Percentiles rank a stretch among this genome's conserved stretches.
phyloP scores from a whole-genome alignment of 192 early-diverging fungal genomes.

The Coemansia aciculifera region DNA sequence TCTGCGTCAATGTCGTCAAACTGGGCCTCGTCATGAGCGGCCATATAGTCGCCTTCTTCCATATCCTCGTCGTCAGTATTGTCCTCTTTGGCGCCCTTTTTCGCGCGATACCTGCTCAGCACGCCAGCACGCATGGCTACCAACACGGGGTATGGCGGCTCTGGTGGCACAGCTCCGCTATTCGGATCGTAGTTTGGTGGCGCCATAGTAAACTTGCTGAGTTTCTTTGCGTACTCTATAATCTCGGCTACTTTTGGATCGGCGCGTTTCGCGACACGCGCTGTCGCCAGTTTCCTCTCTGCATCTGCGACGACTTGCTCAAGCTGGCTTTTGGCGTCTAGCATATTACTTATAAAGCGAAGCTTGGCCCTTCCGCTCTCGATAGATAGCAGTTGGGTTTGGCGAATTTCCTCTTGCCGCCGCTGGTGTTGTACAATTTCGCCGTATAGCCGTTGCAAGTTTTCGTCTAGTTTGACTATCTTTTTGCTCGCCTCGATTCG shows the following conservation, averaged over 20 bases:
- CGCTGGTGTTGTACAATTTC: slow-evolving; percentile 42
- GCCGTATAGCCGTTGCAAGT: slow-evolving; percentile 30
- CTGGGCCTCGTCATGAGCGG: slow-evolving; percentile 34
- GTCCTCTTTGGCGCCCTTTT: slow-evolving; percentile 15
- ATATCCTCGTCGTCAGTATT: slow-evolving; percentile 19
- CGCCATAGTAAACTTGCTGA: slow-evolving; percentile 53
- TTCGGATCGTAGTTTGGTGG: slow-evolving; percentile 56
- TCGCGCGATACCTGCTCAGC: slow-evolving; percentile 46
- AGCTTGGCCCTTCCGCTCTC: slow-evolving; percentile 41
- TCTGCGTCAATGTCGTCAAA: slow-evolving; percentile 48
- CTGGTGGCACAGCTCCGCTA: slow-evolving; percentile 27
- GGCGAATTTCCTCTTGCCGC: slow-evolving; percentile 47
- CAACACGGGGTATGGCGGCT: slow-evolving; percentile 54
- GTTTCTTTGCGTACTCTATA: slow-evolving; percentile 54
- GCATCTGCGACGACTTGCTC: slow-evolving; percentile 27
- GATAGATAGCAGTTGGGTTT: slow-evolving; percentile 31
- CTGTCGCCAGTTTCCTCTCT: slow-evolving; percentile 17
- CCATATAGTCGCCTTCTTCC: slow-evolving; percentile 31
- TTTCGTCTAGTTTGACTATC: slow-evolving; percentile 29
- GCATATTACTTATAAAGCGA: slow-evolving; percentile 37
- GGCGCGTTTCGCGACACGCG: slow-evolving; percentile 11
- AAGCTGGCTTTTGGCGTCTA: slow-evolving; percentile 38
- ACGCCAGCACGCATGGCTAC: slow-evolving; percentile 51
- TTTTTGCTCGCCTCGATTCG: slow-evolving; percentile 12
- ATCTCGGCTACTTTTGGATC: slow-evolving; percentile 33